These are phyloP conservation scores for Kodamaea alishanica DNA, from an alignment of 1,139 yeast genomes.

Conservation along the genomic window DNA sequence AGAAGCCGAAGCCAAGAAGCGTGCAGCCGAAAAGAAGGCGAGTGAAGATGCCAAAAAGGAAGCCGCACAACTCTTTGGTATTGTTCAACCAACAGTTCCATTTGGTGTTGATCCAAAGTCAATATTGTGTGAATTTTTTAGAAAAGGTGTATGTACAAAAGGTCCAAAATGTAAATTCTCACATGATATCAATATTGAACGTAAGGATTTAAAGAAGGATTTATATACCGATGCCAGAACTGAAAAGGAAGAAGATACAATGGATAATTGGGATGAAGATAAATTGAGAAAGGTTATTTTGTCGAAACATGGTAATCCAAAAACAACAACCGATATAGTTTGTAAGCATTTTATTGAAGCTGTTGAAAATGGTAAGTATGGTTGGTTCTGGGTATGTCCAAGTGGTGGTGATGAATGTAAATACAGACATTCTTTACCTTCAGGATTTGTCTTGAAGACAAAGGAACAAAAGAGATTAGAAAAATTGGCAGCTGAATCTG, in stretches of 20 bases:
- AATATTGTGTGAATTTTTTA: constrained; percentile 86
- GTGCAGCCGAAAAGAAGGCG: constrained; percentile 85
- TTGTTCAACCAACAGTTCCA: constrained; percentile 82
- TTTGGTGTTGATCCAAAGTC: constrained; percentile 98
- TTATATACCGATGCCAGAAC: constrained; percentile 84
- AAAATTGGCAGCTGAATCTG: constrained; percentile 76
- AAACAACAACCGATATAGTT: constrained; percentile 91
- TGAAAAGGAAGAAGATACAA: constrained; percentile 73
- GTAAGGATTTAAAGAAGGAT: constrained; percentile 88
- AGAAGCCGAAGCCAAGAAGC: constrained; percentile 71
- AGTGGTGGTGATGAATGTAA: constrained; percentile 91
- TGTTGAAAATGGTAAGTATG: constrained; percentile 94
- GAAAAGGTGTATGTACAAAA: constrained; percentile 83
- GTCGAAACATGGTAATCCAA: constrained; percentile 92
- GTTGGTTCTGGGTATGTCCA: constrained; percentile 99
- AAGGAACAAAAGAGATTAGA: constrained; percentile 92
- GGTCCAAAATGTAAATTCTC: constrained; percentile 92
- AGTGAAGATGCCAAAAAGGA: constrained; percentile 87
- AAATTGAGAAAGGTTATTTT: constrained; percentile 80
- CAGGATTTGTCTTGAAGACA: constrained; percentile 94
- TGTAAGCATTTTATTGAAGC: constrained; percentile 95
- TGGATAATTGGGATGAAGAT: constrained; percentile 98
- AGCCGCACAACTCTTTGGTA: constrained; percentile 72
- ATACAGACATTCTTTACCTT: constrained; percentile 95
- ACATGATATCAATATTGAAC: constrained; percentile 82